A percentile compares a stretch with the other conserved stretches of the same genome.
phyloP scores from a whole-genome alignment of 257 asterid species.

The Ilex asprella region DNA sequence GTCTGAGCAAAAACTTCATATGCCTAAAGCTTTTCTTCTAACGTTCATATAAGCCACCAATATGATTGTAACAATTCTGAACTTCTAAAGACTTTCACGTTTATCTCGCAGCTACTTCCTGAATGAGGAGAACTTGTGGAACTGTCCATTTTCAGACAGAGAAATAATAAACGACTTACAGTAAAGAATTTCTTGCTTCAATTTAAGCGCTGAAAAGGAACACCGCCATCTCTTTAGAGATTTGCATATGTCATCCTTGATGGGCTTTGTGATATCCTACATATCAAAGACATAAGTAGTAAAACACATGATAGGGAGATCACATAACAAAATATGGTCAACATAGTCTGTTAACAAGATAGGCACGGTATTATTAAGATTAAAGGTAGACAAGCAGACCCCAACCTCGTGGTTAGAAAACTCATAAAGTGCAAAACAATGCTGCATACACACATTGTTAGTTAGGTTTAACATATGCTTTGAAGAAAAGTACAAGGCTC shows the following conservation, averaged over 20 bases:
- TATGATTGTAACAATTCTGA: no score
- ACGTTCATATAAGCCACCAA: no score
- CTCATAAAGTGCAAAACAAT: no score
- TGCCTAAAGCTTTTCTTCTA: no score
- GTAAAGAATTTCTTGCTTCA: slow-evolving; percentile 84
- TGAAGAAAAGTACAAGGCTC: background rate
- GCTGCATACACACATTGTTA: no score
- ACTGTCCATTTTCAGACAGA: slow-evolving; percentile 1
- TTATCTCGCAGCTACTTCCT: background rate
- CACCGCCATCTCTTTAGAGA: slow-evolving; percentile 67
- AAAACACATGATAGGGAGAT: background rate
- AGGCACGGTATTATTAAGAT: no score
- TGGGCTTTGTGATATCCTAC: slow-evolving; percentile 91
- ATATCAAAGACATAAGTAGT: slow-evolving; percentile 1
- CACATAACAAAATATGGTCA: background rate
- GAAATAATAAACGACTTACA: slow-evolving; percentile 39
- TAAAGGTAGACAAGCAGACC: no score
- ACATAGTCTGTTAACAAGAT: no score
- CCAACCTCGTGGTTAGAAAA: no score
- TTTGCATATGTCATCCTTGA: slow-evolving; percentile 67
- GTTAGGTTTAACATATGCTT: background rate
- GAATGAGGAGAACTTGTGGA: background rate
- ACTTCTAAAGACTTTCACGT: background rate
- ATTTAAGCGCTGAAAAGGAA: slow-evolving; percentile 82
- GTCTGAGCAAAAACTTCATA: no score